Percentiles rank a stretch among this genome's conserved stretches.
phyloP scores from a whole-genome alignment of 805 yeast species.

The Monosporozyma servazzii region DNA sequence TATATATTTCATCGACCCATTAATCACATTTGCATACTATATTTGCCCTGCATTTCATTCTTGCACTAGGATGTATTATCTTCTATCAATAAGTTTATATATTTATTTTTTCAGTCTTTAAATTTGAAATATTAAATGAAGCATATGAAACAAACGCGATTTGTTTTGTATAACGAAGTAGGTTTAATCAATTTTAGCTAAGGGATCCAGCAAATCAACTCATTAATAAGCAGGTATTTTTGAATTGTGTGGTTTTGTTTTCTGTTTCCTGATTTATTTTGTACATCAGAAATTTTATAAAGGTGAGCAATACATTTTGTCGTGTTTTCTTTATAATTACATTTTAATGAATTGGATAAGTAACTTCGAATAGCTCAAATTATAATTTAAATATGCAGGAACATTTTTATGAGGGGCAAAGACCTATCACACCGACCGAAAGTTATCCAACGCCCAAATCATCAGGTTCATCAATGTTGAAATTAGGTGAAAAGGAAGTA shows the following conservation, averaged over 20 bases:
- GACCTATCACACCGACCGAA: not conserved
- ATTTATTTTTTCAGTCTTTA: not conserved
- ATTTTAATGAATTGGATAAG: not conserved
- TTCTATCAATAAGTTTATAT: too few relatives aligned
- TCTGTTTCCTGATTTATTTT: not conserved
- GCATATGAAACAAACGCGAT: not conserved
- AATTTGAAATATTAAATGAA: not conserved
- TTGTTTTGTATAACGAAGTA: not conserved
- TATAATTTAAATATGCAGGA: not conserved
- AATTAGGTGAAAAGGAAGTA: not conserved
- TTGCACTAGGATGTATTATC: too few relatives aligned
- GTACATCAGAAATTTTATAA: not conserved
- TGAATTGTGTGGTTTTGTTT: not conserved
- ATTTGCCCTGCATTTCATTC: not conserved
- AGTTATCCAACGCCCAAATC: not conserved
- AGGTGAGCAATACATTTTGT: too few relatives aligned
- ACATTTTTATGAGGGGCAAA: not conserved
- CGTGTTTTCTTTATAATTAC: not conserved
- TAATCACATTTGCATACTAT: not conserved
- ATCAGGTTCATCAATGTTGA: not conserved
- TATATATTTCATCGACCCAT: not conserved
- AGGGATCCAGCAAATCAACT: too few relatives aligned
- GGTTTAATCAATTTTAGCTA: too few relatives aligned
- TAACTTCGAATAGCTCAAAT: not conserved
- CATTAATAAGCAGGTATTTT: too few relatives aligned